Percentiles rank a stretch among this genome's conserved stretches.
Evolutionary conservation across 2,329 filamentous ascomycete genomes (phyloP).

Genomic region (Pyrenophora graminea): DNA sequence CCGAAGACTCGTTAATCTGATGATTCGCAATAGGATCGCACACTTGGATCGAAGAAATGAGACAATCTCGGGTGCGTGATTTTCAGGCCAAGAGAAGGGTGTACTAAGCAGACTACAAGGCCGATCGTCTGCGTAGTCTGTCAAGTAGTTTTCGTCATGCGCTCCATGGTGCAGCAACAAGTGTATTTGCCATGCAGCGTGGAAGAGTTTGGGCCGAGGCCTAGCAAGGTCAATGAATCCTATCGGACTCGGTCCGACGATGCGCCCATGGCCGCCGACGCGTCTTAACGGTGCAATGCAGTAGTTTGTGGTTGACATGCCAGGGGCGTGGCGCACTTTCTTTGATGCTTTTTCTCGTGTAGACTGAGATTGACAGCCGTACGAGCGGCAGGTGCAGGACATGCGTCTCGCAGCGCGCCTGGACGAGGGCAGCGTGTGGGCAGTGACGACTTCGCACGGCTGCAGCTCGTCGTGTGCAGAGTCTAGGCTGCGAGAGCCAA

Average conservation of each 20-base stretch:
- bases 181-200: constrained; percentile 2
- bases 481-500: constrained; percentile 13
- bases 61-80: constrained; percentile 4
- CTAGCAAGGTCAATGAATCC: neutral
- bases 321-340: constrained; percentile 4
- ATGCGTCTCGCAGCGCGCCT: constrained; percentile 8
- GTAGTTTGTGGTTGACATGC: neutral
- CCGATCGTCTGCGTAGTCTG: constrained; percentile 6
- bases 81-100: neutral
- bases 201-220: neutral
- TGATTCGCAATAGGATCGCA: constrained; percentile 2
- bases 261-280: neutral
- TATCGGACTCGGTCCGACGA: constrained; percentile 11
- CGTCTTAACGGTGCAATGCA: neutral
- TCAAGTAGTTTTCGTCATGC: neutral
- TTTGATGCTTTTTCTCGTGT: constrained; percentile 13
- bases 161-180: neutral
- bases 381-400: neutral
- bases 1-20: neutral
- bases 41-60: constrained; percentile 2
- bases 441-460: constrained; percentile 13
- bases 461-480: constrained; percentile 17
- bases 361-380: too few species aligned
- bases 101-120: constrained; percentile 1
- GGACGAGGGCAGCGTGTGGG: constrained; percentile 8